Evolutionary conservation across 2,329 filamentous ascomycete genomes (phyloP).

Genomic region (Penicillium sp.): DNA sequence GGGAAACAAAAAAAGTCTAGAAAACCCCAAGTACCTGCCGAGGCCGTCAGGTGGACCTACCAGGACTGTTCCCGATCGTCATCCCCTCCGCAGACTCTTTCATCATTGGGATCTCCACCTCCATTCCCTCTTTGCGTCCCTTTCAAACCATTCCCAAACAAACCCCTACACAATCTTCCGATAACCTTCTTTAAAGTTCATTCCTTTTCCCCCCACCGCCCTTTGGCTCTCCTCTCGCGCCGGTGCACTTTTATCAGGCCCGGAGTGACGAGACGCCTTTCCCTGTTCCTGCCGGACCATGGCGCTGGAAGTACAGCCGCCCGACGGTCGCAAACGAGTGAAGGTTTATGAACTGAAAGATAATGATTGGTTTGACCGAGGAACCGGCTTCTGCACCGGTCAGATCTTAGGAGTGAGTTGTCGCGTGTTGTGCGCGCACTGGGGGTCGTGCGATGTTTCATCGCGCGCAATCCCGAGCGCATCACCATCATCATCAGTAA

Average conservation of each 20-base stretch:
- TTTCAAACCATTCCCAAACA: slow-evolving; percentile 17
- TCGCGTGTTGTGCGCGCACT: slow-evolving; percentile 23
- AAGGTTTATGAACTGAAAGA: slow-evolving; percentile 99
- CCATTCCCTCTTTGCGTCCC: slow-evolving; percentile 14
- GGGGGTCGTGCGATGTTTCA: slow-evolving; percentile 12
- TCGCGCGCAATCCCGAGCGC: slow-evolving; percentile 16
- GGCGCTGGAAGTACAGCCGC: slow-evolving; percentile 50
- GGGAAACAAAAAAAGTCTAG: background rate
- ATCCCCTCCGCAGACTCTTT: slow-evolving; percentile 29
- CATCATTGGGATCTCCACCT: slow-evolving; percentile 24
- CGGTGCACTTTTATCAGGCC: slow-evolving; percentile 36
- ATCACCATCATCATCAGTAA: slow-evolving; percentile 4
- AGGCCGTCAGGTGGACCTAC: slow-evolving; percentile 35
- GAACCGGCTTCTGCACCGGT: slow-evolving; percentile 91
- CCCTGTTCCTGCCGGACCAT: slow-evolving; percentile 41
- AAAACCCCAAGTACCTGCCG: slow-evolving; percentile 18
- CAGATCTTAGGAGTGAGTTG: slow-evolving; percentile 67
- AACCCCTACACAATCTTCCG: slow-evolving; percentile 12
- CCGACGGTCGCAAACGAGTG: slow-evolving; percentile 64
- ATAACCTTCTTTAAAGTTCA: slow-evolving; percentile 11
- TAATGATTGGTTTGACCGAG: slow-evolving; percentile 98
- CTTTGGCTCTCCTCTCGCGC: slow-evolving; percentile 31
- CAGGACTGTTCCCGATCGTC: slow-evolving; percentile 18
- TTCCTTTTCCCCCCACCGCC: background rate
- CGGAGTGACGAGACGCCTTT: slow-evolving; percentile 41